Conservation (phyloP, 1,139 yeast species). For the Pichia norvegensis region DNA sequence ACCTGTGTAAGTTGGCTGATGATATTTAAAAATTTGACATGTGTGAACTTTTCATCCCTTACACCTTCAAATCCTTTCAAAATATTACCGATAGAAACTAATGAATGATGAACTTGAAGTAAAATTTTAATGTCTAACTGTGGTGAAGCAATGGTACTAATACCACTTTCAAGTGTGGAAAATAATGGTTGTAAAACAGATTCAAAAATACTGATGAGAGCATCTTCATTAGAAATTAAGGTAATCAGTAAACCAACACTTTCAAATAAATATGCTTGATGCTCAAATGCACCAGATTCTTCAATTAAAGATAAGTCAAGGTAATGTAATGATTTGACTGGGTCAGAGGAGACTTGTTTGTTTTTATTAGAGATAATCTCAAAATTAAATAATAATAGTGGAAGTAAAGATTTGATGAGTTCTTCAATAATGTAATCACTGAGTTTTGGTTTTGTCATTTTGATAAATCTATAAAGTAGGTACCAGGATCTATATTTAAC, state of each 20-base stretch:
- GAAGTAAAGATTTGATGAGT: slow-evolving; percentile 33
- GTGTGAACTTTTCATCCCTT: slow-evolving; percentile 18
- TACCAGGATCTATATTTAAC: slow-evolving; percentile 89
- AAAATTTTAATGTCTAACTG: slow-evolving; percentile 37
- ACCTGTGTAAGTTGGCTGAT: slow-evolving; percentile 51
- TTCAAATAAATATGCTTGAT: slow-evolving; percentile 79
- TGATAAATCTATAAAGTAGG: slow-evolving; percentile 73
- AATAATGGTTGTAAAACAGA: slow-evolving; percentile 72
- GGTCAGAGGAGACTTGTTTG: slow-evolving; percentile 8
- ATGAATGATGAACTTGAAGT: slow-evolving; percentile 74
- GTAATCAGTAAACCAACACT: slow-evolving; percentile 62
- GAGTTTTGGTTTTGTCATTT: slow-evolving; percentile 61
- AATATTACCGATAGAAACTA: slow-evolving; percentile 85
- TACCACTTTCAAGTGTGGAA: slow-evolving; percentile 60
- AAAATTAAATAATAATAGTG: slow-evolving; percentile 24
- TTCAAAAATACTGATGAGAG: slow-evolving; percentile 47
- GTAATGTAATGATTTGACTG: slow-evolving; percentile 7
- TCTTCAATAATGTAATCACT: slow-evolving; percentile 44
- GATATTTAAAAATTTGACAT: slow-evolving; percentile 24
- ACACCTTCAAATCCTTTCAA: slow-evolving; percentile 68
- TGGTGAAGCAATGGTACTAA: slow-evolving; percentile 32
- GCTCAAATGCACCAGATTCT: slow-evolving; percentile 55
- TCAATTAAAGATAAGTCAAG: slow-evolving; percentile 38
- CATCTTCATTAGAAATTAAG: slow-evolving; percentile 33
- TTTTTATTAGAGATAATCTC: slow-evolving; percentile 19